These are phyloP conservation scores for Fonsecaea erecta DNA, from an alignment of 2,329 filamentous ascomycete genomes.

Conservation along the genomic window DNA sequence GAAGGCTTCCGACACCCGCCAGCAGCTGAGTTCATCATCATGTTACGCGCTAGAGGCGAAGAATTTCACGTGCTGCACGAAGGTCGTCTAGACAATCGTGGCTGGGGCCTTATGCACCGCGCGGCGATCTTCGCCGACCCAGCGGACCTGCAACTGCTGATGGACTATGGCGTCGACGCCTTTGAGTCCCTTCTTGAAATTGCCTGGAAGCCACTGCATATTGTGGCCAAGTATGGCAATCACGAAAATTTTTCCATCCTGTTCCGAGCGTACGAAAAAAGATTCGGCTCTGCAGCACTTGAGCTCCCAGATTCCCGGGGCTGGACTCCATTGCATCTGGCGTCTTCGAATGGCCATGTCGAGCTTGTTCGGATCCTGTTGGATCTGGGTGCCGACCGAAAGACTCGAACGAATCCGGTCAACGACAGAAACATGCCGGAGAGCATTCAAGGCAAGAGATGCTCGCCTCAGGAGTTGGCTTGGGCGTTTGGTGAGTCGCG, in stretches of 20 bases:
- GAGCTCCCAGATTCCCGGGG: constrained; percentile 8
- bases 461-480: not conserved
- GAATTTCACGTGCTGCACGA: constrained; percentile 5
- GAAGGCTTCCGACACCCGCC: not conserved
- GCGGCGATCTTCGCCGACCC: constrained; percentile 16
- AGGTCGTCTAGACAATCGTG: not conserved
- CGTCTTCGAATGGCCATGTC: constrained; percentile 8
- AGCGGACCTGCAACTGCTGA: constrained; percentile 11
- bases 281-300: not conserved
- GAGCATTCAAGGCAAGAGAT: not conserved
- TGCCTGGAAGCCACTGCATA: constrained; percentile 7
- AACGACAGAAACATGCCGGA: not conserved
- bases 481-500: constrained; percentile 6
- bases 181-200: not conserved
- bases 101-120: constrained; percentile 20
- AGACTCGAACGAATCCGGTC: constrained; percentile 3
- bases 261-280: constrained; percentile 3
- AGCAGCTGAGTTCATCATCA: not conserved
- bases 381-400: constrained; percentile 4
- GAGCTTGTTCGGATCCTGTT: constrained; percentile 13
- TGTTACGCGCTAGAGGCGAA: constrained; percentile 6
- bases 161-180: constrained; percentile 11
- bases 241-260: constrained; percentile 8
- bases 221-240: constrained; percentile 7
- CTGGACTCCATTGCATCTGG: constrained; percentile 22